These are phyloP conservation scores for Rhizophora apiculata DNA, from an alignment of 345 rosid genomes.

Conservation along the genomic window DNA sequence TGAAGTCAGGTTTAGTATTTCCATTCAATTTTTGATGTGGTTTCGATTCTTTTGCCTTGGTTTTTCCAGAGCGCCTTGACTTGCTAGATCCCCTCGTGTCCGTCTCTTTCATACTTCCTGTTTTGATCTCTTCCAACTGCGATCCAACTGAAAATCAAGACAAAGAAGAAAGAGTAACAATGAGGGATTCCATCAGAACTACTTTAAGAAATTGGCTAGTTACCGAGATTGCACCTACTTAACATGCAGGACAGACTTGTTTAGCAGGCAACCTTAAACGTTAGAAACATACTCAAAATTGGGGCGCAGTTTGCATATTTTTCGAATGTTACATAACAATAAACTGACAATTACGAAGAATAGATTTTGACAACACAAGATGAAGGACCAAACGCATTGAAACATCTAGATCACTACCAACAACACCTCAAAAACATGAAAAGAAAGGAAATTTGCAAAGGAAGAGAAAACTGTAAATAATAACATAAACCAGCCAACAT, in stretches of 20 bases:
- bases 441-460: too few relatives aligned
- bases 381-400: too few relatives aligned
- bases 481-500: too few relatives aligned
- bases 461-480: too few relatives aligned
- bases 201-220: background rate
- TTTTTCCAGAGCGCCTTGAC: conserved; percentile 50
- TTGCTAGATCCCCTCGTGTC: conserved; percentile 55
- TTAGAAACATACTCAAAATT: background rate
- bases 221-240: conserved; percentile 12
- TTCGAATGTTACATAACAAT: background rate
- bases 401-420: too few relatives aligned
- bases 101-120: conserved; percentile 41
- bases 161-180: conserved; percentile 12
- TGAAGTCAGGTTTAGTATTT: conserved; percentile 44
- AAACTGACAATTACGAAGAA: background rate
- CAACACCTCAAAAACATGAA: too few relatives aligned
- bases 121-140: conserved; percentile 18
- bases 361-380: too few relatives aligned
- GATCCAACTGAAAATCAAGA: conserved; percentile 14
- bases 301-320: background rate
- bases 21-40: conserved; percentile 32
- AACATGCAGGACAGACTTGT: conserved; percentile 1
- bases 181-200: background rate
- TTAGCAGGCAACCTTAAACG: background rate
- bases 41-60: conserved; percentile 48